Base-by-base conservation (phyloP, 805 yeast species). In the Wickerhamiella nectarea region DNA sequence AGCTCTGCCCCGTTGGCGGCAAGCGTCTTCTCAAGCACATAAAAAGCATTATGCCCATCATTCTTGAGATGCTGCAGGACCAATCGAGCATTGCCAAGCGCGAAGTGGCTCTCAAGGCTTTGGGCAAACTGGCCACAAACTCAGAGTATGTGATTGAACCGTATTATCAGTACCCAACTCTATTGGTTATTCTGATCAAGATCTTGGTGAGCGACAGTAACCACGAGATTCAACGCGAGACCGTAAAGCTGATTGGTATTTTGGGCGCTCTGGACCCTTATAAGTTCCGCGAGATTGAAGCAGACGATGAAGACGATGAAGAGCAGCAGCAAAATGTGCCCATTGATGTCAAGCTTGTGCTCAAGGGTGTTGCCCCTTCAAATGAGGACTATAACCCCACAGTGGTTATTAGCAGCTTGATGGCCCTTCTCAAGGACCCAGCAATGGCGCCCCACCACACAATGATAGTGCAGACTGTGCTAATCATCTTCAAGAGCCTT, bases 191-290 rank as follows among this genome's bases (percentile, higher is more conserved):
- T 60, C 65, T 91, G 25, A 83, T 86, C 3, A 78, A 77, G 43
- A 85, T 91, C 34, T 64, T 91, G 44, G 82, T 82, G 50, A 75
- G 86, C 46, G 96, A 89, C 55, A 75, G 94, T 0, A 72, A 79
- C 2, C 43, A 46, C 3, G 64, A 72, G 3, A 77, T 84, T 6
- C 75, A 91, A 55, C 67, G 95, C 46, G 97, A 91, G 58, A 81
- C 95, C 0, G 94, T 91, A 1, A 71, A 89, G 50, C 63, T 91
- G 19, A 66, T 91, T 45, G 99, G 99, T 56, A 86, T 87, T 26
- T 65, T 91, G 34, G 99, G 99, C 50, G 98, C 98, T 0, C 66
- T 91, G 38, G 98, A 91, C 61, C 99, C 99, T 1, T 91, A 89
- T 58, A 87, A 84, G 56, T 93, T 86, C 52, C 75, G 95, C 45